These are phyloP conservation scores for Candida sp. DNA, from an alignment of 1,139 yeast species.

Conservation along the genomic window DNA sequence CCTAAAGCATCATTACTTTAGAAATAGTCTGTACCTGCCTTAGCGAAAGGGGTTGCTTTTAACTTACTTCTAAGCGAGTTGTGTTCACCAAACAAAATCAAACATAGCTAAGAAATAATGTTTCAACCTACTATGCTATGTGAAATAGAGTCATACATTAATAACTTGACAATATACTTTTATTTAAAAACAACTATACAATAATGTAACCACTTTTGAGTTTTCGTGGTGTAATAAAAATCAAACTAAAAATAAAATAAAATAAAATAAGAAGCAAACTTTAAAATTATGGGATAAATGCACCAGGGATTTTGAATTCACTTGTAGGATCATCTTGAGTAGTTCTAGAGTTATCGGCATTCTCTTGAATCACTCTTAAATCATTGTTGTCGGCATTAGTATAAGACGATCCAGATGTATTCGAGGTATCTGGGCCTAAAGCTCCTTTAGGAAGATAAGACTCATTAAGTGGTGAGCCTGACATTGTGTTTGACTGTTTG, in stretches of 20 bases:
- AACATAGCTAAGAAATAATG: too few species aligned
- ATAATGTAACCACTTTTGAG: too few species aligned
- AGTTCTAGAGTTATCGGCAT: neutral
- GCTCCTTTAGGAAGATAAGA: neutral
- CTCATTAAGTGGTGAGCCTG: neutral
- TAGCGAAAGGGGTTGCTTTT: too few species aligned
- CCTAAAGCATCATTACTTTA: too few species aligned
- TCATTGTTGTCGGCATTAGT: neutral
- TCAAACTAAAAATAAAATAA: neutral
- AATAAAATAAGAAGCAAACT: neutral
- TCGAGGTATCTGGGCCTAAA: neutral
- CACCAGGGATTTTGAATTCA: neutral
- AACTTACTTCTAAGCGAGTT: too few species aligned
- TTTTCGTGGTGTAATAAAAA: too few species aligned
- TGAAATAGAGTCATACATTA: neutral
- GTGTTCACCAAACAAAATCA: too few species aligned
- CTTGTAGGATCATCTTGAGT: neutral
- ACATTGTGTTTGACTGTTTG: neutral
- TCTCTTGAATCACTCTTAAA: neutral
- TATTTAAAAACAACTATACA: neutral
- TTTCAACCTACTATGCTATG: too few species aligned
- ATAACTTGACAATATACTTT: neutral
- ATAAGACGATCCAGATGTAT: neutral
- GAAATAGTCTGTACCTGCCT: too few species aligned
- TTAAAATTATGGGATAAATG: neutral